phyloP scores from a whole-genome alignment of 148 eudicot genomes.

The Salicornia ramosissima region DNA sequence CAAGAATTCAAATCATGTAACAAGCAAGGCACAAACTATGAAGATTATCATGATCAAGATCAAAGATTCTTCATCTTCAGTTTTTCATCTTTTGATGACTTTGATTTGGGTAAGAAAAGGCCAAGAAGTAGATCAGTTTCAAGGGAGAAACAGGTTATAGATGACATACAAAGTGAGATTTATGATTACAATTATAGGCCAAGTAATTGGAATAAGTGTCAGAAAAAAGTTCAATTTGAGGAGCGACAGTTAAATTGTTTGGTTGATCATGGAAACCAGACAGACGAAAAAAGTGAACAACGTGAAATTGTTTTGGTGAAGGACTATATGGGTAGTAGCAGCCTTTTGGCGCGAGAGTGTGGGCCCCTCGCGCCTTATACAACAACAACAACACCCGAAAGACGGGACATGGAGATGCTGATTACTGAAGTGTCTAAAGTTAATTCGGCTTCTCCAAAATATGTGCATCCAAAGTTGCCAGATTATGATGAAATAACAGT shows the following conservation, averaged over 20 bases:
- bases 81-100: constrained; percentile 18
- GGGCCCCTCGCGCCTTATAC: constrained; percentile 8
- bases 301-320: not conserved
- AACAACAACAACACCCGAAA: constrained; percentile 38
- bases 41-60: constrained; percentile 51
- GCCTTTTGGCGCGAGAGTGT: not conserved
- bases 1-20: constrained; percentile 49
- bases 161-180: constrained; percentile 19
- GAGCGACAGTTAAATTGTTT: not conserved
- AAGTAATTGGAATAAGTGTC: constrained; percentile 22
- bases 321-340: not conserved
- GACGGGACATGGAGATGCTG: constrained; percentile 16
- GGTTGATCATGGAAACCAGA: not conserved
- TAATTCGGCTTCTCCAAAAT: constrained; percentile 27
- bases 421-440: constrained; percentile 21
- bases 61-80: constrained; percentile 64
- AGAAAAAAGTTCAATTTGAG: constrained; percentile 14
- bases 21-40: constrained; percentile 16
- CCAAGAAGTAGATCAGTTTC: constrained; percentile 34
- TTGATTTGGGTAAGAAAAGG: constrained; percentile 27
- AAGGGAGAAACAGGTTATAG: constrained; percentile 17
- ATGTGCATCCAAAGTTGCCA: constrained; percentile 82
- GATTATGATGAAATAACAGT: constrained; percentile 68
- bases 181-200: constrained; percentile 33
- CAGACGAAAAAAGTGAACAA: constrained; percentile 1